A percentile compares a stretch with the other conserved stretches of the same genome.
Conservation (phyloP, 805 yeast species). For the Myxozyma geophila region DNA sequence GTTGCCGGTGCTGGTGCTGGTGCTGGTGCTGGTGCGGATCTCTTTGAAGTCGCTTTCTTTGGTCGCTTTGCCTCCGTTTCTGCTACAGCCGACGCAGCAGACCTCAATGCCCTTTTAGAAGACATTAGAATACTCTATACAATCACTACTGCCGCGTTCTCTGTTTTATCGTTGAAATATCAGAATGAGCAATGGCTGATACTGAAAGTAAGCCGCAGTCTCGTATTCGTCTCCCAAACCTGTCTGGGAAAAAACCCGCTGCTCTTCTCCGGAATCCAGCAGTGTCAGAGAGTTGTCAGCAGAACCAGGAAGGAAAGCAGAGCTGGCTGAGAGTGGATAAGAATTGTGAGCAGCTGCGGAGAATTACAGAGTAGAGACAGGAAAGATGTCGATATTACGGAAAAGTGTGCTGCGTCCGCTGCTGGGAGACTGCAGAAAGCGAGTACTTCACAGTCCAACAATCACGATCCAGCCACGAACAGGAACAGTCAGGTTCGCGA, state of each 20-base stretch:
- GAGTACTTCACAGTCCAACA: constrained; percentile 4
- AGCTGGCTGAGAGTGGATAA: not conserved
- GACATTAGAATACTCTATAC: not conserved
- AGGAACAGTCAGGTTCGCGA: constrained; percentile 17
- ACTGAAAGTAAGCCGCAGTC: not conserved
- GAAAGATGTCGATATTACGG: not conserved
- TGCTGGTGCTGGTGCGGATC: not conserved
- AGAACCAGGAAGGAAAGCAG: not conserved
- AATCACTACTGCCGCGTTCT: not conserved
- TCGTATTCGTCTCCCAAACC: not conserved
- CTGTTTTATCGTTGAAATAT: not conserved
- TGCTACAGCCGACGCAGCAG: not conserved
- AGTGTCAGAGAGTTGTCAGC: too few species aligned
- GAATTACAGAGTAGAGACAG: not conserved
- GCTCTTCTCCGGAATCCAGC: not conserved
- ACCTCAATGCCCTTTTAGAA: constrained; percentile 4
- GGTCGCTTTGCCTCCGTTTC: too few species aligned
- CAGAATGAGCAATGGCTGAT: too few species aligned
- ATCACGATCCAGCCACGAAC: not conserved
- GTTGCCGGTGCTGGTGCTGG: not conserved
- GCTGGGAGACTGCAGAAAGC: not conserved
- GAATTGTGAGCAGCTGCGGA: not conserved
- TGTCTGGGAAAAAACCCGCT: not conserved
- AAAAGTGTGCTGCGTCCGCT: not conserved
- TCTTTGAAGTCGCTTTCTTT: too few species aligned